Base-by-base conservation (phyloP, 192 early-diverging fungal genomes). In the Cladochytrium replicatum region DNA sequence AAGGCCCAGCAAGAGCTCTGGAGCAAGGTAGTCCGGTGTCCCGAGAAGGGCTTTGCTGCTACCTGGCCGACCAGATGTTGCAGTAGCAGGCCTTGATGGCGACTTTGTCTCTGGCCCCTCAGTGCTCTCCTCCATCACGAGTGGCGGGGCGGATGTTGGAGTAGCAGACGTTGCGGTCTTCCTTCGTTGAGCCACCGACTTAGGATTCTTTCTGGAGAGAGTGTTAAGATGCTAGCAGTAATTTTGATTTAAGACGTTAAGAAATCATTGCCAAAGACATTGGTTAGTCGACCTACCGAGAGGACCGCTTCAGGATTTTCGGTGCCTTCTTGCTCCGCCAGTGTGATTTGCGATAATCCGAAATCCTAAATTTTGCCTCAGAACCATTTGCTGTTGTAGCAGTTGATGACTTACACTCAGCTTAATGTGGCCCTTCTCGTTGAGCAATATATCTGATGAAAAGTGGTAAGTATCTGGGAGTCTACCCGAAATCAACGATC, bases 1-100 rank as follows among this genome's bases (percentile, higher is more conserved):
- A 8, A 86, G 78, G 3, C 91, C 89, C 6, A 91, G 75, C 30
- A 94, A 67, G 15, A 97, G 68, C 61, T 97, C 94, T 2, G 92
- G 94, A 0, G 92, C 92, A 41, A 97, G 53, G 31, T 92, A 95
- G 57, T 97, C 94, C 1, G 94, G 94, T 1, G 94, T 94, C 4
- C 94, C 94, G 2, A 69, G 31, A 5, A 75, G 6, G 4, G 41
- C 23, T 38, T 72, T 63, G 37, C 30, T 66, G 7, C n/a, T n/a
- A n/a, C n/a, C n/a, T n/a, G 13, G 13, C 34, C 34, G 17, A 13
- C 17, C 34, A 37, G 13, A 13, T 37, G 13, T 37, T n/a, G 13
- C 13, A n/a, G 17, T 37, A 13, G 34, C 34, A 13, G 13, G 38
- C 38, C 15, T 39, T 21, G 15, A 21, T 4, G 38, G 38, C n/a